Percentiles rank a stretch among this genome's conserved stretches.
Evolutionary conservation across 2,329 filamentous ascomycete species (phyloP).

Genomic region (Epicoccum nigrum): DNA sequence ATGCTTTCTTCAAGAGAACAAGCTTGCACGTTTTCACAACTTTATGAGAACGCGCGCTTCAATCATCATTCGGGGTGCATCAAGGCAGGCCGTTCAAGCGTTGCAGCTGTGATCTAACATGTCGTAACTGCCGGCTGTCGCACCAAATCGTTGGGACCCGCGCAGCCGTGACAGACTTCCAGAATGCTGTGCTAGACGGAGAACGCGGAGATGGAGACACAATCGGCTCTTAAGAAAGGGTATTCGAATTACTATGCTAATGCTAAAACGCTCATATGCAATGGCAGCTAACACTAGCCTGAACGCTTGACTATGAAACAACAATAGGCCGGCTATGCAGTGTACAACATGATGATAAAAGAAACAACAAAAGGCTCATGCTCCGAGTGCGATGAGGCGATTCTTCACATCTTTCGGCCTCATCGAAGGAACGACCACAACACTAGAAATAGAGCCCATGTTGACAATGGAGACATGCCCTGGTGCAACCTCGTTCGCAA

Average conservation of each 20-base stretch:
- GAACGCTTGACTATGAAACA: slow-evolving; percentile 9
- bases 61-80: background rate
- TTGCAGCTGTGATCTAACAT: slow-evolving; percentile 6
- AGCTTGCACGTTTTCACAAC: too few relatives aligned
- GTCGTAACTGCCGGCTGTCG: slow-evolving; percentile 9
- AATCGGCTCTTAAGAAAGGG: background rate
- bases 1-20: too few relatives aligned
- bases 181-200: background rate
- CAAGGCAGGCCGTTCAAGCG: background rate
- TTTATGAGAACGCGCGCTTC: background rate
- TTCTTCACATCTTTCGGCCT: slow-evolving; percentile 43
- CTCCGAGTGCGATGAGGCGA: slow-evolving; percentile 40
- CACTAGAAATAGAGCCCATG: slow-evolving; percentile 50
- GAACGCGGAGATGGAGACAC: background rate
- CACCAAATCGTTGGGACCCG: background rate
- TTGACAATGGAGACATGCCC: slow-evolving; percentile 51
- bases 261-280: slow-evolving; percentile 1
- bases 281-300: background rate
- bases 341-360: background rate
- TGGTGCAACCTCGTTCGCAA: slow-evolving; percentile 52
- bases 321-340: slow-evolving; percentile 7
- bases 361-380: background rate
- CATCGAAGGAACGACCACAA: slow-evolving; percentile 50
- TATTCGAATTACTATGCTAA: slow-evolving; percentile 1
- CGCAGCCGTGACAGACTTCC: background rate